Percentiles rank a stretch among this genome's conserved stretches.
Evolutionary conservation across 1,284 basidiomycete species (phyloP).

Genomic region (Leccinum cinnamomeum): DNA sequence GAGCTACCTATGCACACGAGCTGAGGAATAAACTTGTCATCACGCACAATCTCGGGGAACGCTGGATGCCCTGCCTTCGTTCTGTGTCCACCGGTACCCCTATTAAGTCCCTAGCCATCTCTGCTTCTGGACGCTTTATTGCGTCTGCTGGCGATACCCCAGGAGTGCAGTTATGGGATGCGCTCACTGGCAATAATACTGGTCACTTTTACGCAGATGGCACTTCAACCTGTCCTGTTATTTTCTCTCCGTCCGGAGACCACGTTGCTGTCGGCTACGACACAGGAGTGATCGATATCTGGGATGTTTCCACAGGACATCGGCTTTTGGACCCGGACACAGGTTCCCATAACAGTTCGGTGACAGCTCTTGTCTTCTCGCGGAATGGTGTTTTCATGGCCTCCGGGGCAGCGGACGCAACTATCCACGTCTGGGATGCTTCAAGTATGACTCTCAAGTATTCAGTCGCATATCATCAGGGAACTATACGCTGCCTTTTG

Average conservation of each 20-base stretch:
- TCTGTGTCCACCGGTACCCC: conserved; percentile 13
- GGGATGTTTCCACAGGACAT: conserved; percentile 25
- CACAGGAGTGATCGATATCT: conserved; percentile 20
- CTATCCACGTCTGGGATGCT: conserved; percentile 18
- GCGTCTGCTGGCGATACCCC: conserved; percentile 19
- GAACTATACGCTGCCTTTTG: conserved; percentile 11
- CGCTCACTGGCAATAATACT: conserved; percentile 18
- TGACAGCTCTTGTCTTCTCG: conserved; percentile 18
- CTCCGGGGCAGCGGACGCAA: conserved; percentile 19
- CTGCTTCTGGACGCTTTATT: conserved; percentile 17
- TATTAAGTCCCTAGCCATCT: conserved; percentile 21
- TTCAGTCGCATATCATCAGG: conserved; percentile 13
- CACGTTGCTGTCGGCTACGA: conserved; percentile 22
- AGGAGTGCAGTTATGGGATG: conserved; percentile 25
- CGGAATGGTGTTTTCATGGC: conserved; percentile 12
- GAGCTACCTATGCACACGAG: conserved; percentile 15
- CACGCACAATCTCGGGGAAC: conserved; percentile 14
- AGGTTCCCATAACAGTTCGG: conserved; percentile 6
- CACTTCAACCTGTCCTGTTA: conserved; percentile 18
- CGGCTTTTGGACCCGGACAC: conserved; percentile 3
- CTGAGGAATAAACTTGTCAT: conserved; percentile 17
- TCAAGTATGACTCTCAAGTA: conserved; percentile 3
- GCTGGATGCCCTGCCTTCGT: conserved; percentile 19
- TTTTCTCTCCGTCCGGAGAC: conserved; percentile 25
- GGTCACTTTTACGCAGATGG: conserved; percentile 15